Evolutionary conservation across 2,329 filamentous ascomycete genomes (phyloP).

Genomic region (Trichothecium sympodiale): DNA sequence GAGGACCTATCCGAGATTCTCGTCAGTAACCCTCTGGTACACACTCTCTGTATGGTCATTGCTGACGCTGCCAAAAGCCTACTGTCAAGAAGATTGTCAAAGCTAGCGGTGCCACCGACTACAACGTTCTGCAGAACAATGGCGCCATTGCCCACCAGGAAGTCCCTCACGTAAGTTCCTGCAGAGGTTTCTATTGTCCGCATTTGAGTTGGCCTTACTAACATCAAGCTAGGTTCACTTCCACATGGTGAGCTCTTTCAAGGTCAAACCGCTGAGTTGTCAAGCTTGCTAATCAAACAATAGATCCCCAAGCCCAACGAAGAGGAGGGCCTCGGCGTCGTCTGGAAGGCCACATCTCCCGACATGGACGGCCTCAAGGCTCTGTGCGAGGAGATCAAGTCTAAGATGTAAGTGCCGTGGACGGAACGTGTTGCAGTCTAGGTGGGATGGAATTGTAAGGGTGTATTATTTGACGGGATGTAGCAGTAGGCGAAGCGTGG

Average conservation of each 20-base stretch:
- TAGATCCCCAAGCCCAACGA: slow-evolving; percentile 91
- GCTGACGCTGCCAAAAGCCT: slow-evolving; percentile 14
- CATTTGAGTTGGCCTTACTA: not conserved
- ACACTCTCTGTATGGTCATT: not conserved
- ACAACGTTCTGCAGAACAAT: slow-evolving; percentile 96
- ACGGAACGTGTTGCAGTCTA: too few relatives aligned
- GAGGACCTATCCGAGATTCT: slow-evolving; percentile 75
- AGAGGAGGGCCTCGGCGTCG: slow-evolving; percentile 65
- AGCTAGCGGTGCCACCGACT: slow-evolving; percentile 67
- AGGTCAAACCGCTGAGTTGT: not conserved
- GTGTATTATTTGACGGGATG: too few relatives aligned
- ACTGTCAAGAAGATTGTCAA: slow-evolving; percentile 71
- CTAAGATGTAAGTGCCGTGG: slow-evolving; percentile 58
- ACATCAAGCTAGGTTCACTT: slow-evolving; percentile 62
- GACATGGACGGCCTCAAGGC: slow-evolving; percentile 79
- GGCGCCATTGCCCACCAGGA: slow-evolving; percentile 82
- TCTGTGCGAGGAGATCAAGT: slow-evolving; percentile 72
- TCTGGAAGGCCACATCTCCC: slow-evolving; percentile 64
- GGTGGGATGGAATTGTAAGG: too few relatives aligned
- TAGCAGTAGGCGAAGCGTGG: too few relatives aligned
- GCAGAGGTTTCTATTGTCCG: not conserved
- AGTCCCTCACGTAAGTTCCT: slow-evolving; percentile 69
- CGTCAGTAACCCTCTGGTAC: slow-evolving; percentile 32
- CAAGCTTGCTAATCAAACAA: slow-evolving; percentile 5
- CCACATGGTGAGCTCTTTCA: slow-evolving; percentile 58